These are phyloP conservation scores for Myriosclerotinia duriaeana DNA, from an alignment of 2,329 filamentous ascomycete genomes.

Conservation along the genomic window DNA sequence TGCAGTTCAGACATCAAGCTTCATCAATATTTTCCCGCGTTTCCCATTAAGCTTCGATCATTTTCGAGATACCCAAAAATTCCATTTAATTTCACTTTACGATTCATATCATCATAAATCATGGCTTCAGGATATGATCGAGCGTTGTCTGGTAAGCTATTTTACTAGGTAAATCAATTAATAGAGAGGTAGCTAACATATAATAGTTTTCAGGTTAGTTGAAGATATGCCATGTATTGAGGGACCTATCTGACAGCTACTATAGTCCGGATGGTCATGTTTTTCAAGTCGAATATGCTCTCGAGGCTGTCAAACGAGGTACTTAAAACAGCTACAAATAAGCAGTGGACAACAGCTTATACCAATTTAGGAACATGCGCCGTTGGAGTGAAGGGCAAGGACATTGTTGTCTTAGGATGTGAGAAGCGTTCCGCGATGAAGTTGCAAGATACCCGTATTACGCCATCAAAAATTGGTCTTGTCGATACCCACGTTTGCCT, in stretches of 20 bases:
- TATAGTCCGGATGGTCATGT: slow-evolving; percentile 95
- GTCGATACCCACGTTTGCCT: slow-evolving; percentile 95
- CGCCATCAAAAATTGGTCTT: slow-evolving; percentile 95
- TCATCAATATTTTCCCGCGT: slow-evolving; percentile 25
- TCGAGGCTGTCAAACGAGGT: slow-evolving; percentile 99
- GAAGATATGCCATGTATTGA: slow-evolving; percentile 1
- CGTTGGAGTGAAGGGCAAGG: slow-evolving; percentile 91
- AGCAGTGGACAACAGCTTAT: slow-evolving; percentile 30
- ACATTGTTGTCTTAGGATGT: slow-evolving; percentile 94
- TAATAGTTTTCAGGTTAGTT: slow-evolving; percentile 76
- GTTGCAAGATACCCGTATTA: slow-evolving; percentile 98
- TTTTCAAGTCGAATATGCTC: slow-evolving; percentile 99
- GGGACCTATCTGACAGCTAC: slow-evolving; percentile 46
- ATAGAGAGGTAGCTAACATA: slow-evolving; percentile 46
- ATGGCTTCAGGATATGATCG: slow-evolving; percentile 98
- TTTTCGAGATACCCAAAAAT: slow-evolving; percentile 26
- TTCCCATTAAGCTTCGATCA: slow-evolving; percentile 24
- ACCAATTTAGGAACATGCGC: slow-evolving; percentile 78
- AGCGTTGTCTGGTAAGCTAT: slow-evolving; percentile 87
- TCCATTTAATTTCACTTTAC: slow-evolving; percentile 18
- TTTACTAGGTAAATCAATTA: slow-evolving; percentile 34
- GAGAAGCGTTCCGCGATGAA: slow-evolving; percentile 99
- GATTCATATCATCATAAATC: slow-evolving; percentile 39
- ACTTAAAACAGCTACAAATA: slow-evolving; percentile 33
- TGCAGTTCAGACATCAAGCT: slow-evolving; percentile 29